phyloP scores from a whole-genome alignment of 345 rosid species.

The Acer yangbiense region DNA sequence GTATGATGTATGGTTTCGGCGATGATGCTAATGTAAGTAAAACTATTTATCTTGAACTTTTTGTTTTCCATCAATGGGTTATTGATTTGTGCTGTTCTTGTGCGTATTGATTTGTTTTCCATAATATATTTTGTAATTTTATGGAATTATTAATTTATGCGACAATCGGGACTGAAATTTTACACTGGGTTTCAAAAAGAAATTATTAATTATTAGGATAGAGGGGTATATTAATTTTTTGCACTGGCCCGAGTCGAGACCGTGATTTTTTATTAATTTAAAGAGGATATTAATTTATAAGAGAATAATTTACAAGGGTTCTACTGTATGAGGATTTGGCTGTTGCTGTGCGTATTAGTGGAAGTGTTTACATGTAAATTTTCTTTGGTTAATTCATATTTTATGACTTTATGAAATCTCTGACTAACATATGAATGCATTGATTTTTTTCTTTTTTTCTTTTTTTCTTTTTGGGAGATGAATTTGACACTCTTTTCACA shows the following conservation, averaged over 20 bases:
- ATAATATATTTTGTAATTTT: too few relatives aligned
- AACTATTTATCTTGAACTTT: neutral
- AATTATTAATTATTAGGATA: too few relatives aligned
- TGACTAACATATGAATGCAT: neutral
- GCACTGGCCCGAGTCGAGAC: too few relatives aligned
- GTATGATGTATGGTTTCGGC: constrained; percentile 97
- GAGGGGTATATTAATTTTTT: too few relatives aligned
- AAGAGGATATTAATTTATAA: too few relatives aligned
- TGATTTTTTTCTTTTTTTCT: neutral
- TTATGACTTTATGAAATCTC: neutral
- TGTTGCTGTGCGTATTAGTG: neutral
- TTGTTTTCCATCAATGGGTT: neutral
- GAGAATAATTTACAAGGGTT: too few relatives aligned
- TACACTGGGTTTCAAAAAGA: too few relatives aligned
- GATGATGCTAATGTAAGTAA: constrained; percentile 80
- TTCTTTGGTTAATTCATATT: neutral
- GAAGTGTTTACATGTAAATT: neutral
- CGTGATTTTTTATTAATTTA: too few relatives aligned
- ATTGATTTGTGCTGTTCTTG: neutral
- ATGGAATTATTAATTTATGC: too few relatives aligned
- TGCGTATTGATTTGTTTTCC: too few relatives aligned
- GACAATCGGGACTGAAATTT: too few relatives aligned
- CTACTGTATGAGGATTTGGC: too few relatives aligned
- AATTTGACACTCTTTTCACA: neutral
- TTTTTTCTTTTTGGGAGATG: neutral